phyloP scores from a whole-genome alignment of 805 yeast genomes.

The Candida coquimbonensis region DNA sequence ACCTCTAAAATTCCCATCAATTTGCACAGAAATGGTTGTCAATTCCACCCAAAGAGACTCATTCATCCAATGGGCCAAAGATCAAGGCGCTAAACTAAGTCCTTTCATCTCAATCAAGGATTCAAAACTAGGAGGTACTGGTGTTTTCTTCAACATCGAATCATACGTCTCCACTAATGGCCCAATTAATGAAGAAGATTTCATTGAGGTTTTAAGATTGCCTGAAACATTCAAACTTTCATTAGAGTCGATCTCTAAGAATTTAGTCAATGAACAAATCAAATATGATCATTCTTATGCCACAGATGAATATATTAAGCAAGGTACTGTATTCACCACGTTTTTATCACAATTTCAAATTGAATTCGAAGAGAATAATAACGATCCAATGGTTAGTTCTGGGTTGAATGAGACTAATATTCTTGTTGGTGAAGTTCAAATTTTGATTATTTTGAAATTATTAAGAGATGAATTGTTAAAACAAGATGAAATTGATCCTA shows the following conservation, averaged over 20 bases:
- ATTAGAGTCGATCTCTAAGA: conserved; percentile 23
- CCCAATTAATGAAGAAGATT: conserved; percentile 2
- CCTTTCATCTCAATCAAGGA: conserved; percentile 13
- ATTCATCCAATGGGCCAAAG: conserved; percentile 13
- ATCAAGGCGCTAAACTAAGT: conserved; percentile 6
- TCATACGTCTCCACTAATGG: conserved; percentile 1
- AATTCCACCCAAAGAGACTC: conserved; percentile 1
- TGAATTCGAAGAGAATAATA: conserved; percentile 12
- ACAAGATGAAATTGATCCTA: not conserved
- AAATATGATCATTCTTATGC: conserved; percentile 10
- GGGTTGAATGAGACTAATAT: conserved; percentile 23
- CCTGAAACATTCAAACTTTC: conserved; percentile 28
- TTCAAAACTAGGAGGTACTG: conserved; percentile 30
- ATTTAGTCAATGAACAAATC: conserved; percentile 12
- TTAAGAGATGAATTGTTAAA: conserved; percentile 8
- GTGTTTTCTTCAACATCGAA: conserved; percentile 24
- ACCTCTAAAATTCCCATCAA: too few relatives aligned
- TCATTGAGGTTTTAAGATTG: conserved; percentile 32
- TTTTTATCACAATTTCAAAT: conserved; percentile 16
- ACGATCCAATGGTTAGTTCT: conserved; percentile 18
- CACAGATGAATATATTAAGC: conserved; percentile 8
- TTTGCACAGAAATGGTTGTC: not conserved
- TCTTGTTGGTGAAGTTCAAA: conserved; percentile 21
- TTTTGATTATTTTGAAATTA: conserved; percentile 13
- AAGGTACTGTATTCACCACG: conserved; percentile 11